These are phyloP conservation scores for Cymbopogon flexuosus DNA, from an alignment of 202 grass and related monocot species.

Conservation along the genomic window DNA sequence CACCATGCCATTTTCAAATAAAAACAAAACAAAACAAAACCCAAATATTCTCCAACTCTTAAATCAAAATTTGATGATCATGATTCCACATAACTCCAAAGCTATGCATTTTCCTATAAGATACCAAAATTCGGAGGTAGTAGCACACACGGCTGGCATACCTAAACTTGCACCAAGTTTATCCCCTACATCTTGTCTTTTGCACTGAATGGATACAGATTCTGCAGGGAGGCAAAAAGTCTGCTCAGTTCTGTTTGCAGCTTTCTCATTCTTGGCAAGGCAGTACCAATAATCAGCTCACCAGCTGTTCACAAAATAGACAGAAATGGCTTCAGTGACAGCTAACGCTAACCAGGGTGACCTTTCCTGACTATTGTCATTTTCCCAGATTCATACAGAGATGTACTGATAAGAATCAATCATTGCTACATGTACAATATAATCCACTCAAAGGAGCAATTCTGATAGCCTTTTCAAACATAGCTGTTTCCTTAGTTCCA, in stretches of 20 bases:
- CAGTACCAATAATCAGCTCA: background rate
- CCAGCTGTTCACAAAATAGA: background rate
- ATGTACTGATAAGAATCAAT: background rate
- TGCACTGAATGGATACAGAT: background rate
- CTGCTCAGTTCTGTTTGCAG: no score
- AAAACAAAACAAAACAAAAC: no score
- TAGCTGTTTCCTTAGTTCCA: background rate
- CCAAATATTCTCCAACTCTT: background rate
- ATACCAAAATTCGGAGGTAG: background rate
- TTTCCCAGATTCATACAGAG: background rate
- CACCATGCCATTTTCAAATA: background rate
- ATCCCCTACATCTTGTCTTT: conserved; percentile 9
- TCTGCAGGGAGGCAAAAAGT: background rate
- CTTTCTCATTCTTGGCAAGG: background rate
- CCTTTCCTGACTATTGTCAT: background rate
- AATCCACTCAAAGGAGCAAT: no score
- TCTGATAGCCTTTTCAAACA: no score
- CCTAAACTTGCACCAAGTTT: conserved; percentile 1
- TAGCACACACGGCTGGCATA: background rate
- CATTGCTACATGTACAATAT: background rate
- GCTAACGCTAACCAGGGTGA: background rate
- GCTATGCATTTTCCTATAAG: background rate
- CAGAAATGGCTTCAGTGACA: background rate
- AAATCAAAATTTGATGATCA: background rate
- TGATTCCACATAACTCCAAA: background rate